Evolutionary conservation across 305 asterid species (phyloP).

Genomic region (Solanum hybrid): DNA sequence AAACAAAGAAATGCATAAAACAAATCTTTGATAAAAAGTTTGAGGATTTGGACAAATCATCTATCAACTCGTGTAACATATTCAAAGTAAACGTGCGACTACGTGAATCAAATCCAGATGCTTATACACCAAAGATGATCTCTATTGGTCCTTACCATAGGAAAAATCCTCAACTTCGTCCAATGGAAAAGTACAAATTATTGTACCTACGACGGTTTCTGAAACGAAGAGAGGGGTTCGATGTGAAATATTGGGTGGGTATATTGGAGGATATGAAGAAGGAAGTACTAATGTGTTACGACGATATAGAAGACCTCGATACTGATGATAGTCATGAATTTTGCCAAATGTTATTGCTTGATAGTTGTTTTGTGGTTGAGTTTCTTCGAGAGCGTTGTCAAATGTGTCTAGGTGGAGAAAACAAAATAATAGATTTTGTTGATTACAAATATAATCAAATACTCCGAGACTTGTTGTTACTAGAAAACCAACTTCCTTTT

Average conservation of each 20-base stretch:
- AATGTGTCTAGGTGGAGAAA: too few species aligned
- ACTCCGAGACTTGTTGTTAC: too few species aligned
- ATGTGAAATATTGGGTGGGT: neutral
- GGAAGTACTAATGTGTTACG: neutral
- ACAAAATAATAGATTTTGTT: too few species aligned
- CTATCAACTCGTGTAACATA: neutral
- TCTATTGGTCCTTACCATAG: constrained; percentile 11
- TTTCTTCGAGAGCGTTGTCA: too few species aligned
- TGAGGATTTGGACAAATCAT: neutral
- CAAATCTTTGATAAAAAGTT: neutral
- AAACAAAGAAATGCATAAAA: neutral
- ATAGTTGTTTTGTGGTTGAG: too few species aligned
- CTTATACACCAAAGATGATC: constrained; percentile 6
- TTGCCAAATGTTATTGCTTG: too few species aligned
- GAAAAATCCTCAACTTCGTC: neutral
- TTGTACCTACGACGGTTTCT: neutral
- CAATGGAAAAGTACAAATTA: neutral
- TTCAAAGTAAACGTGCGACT: neutral
- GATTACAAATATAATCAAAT: too few species aligned
- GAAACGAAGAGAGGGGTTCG: neutral
- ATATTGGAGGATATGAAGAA: neutral
- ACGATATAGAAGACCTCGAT: too few species aligned
- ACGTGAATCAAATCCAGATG: neutral
- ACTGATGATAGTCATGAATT: too few species aligned
- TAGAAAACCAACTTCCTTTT: too few species aligned